Base-by-base conservation (phyloP, 1,284 basidiomycete species). In the Cutaneotrichosporon mucoides region DNA sequence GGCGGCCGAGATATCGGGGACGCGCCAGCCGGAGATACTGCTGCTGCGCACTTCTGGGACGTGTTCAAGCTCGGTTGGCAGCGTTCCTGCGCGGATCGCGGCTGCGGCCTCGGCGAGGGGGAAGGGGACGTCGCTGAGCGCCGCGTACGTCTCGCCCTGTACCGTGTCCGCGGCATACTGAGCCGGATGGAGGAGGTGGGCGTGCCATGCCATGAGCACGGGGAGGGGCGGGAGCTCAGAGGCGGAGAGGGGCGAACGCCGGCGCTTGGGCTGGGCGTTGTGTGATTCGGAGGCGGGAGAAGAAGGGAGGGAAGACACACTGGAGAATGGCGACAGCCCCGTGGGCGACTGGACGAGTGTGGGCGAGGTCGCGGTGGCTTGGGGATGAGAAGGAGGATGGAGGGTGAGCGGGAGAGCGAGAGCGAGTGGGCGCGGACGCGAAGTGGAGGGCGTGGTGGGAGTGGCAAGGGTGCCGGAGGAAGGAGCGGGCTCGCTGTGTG, bases 171-270 rank as follows among this genome's bases (percentile, higher is more conserved):
- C 16, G 3, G 64, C 57, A 44, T 66, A 72, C 47, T 58, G 62
- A 10, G 42, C 53, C 24, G 73, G 73, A 55, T 70, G 70, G 59
- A 75, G 65, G 54, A 71, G 65, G 59, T 73, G 70, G 2, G 68
- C 61, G 61, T 73, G 72, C 73, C 73, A 75, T 48, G 64, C 62
- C 69, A 73, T 71, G 48, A 75, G 54, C 1, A 73, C 65, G 1
- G 54, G 56, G 46, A 73, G 51, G 5, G 60, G 54, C 4, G 69
- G 69, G 16, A 70, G 56, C 56, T 68, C 63, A n/a, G 48, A 37
- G 7, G 52, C n/a, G 3, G 51, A 13, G 10, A 58, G 51, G 11
- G n/a, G 43, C 15, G 9, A 5, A 4, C 43, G 33, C 4, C 45
- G 15, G 13, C 37, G 35, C 8, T n/a, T 35, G 6, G 33, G 42